These are phyloP conservation scores for Kandelia obovata DNA, from an alignment of 345 rosid genomes.

Conservation along the genomic window DNA sequence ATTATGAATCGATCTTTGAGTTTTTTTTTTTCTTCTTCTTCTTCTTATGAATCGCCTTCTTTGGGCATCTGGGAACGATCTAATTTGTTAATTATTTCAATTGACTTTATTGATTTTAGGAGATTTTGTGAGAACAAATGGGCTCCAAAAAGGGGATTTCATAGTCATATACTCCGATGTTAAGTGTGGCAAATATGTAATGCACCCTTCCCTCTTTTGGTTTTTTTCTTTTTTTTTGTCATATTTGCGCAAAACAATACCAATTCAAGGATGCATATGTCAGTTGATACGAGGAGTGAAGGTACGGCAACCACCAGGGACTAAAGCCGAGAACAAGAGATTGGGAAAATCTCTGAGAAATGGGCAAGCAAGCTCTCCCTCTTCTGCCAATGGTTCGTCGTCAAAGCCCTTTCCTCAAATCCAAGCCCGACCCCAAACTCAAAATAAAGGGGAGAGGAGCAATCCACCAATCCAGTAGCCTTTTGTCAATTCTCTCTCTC, in stretches of 20 bases:
- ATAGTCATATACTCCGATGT: conserved; percentile 92
- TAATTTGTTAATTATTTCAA: background rate
- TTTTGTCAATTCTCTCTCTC: background rate
- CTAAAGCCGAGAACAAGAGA: conserved; percentile 58
- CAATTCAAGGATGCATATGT: background rate
- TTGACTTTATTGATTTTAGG: conserved; percentile 36
- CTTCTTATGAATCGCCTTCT: no score
- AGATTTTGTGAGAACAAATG: conserved; percentile 89
- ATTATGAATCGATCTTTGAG: no score
- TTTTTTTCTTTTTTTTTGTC: background rate
- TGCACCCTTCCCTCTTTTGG: background rate
- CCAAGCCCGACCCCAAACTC: conserved; percentile 4
- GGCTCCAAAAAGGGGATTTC: conserved; percentile 98
- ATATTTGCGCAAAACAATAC: background rate
- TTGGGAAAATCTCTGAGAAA: conserved; percentile 66
- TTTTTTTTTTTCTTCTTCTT: no score
- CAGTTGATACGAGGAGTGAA: conserved; percentile 97
- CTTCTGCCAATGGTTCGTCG: conserved; percentile 16
- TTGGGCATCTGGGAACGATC: no score
- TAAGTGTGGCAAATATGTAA: conserved; percentile 92
- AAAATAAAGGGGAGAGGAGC: conserved; percentile 15
- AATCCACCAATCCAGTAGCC: background rate
- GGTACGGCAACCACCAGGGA: conserved; percentile 72
- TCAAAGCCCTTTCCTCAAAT: conserved; percentile 18
- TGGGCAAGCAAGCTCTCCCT: conserved; percentile 32